These are phyloP conservation scores for Hypoxylon sp. DNA, from an alignment of 2,329 filamentous ascomycete genomes.

Conservation along the genomic window DNA sequence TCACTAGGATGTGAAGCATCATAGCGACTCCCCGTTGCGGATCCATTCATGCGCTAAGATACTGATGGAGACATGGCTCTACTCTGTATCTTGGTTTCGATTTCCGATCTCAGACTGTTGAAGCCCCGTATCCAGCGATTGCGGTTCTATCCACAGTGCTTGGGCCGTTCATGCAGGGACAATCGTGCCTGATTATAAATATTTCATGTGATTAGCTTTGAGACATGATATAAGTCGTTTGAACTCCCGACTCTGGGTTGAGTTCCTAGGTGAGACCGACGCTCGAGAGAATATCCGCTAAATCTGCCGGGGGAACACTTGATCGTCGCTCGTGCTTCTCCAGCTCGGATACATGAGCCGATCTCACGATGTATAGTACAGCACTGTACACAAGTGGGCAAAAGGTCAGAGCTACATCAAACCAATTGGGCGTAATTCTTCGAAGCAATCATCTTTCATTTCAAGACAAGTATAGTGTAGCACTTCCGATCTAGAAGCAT, in stretches of 20 bases:
- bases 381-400: not conserved
- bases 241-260: conserved; percentile 7
- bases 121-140: not conserved
- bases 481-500: conserved; percentile 2
- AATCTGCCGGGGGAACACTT: conserved; percentile 15
- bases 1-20: conserved; percentile 29
- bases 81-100: conserved; percentile 15
- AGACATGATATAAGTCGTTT: conserved; percentile 16
- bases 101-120: conserved; percentile 4
- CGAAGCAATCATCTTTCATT: not conserved
- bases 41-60: conserved; percentile 44
- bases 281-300: conserved; percentile 17
- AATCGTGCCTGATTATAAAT: conserved; percentile 2
- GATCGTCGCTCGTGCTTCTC: not conserved
- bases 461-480: not conserved
- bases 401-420: not conserved
- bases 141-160: conserved; percentile 1
- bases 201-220: not conserved
- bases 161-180: conserved; percentile 1
- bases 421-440: not conserved
- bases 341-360: not conserved
- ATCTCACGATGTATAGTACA: conserved; percentile 5
- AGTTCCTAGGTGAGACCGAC: conserved; percentile 10
- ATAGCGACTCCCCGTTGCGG: conserved; percentile 24
- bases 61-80: not conserved